Conservation (phyloP, 2,329 filamentous ascomycete genomes). For the Elsinoe fawcettii region DNA sequence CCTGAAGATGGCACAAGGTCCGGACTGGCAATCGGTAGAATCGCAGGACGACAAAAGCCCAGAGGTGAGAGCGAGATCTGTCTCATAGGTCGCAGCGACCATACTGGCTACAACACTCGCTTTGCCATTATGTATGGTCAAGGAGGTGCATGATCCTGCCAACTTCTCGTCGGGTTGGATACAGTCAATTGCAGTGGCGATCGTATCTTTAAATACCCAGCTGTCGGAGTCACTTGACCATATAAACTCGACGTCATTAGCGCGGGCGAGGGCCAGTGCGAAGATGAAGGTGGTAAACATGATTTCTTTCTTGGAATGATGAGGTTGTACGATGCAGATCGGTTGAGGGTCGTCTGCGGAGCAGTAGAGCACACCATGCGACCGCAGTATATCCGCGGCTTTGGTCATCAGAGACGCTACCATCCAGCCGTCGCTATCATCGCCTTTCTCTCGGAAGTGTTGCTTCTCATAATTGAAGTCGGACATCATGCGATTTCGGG, state of each 20-base stretch:
- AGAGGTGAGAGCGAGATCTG: background rate
- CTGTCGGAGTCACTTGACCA: constrained; percentile 7
- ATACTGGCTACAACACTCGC: background rate
- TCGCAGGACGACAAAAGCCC: background rate
- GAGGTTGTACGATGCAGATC: background rate
- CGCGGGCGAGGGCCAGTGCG: background rate
- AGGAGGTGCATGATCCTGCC: background rate
- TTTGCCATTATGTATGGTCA: constrained; percentile 5
- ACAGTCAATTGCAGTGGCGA: background rate
- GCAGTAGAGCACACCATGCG: background rate
- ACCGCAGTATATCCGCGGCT: background rate
- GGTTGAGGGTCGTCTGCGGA: background rate
- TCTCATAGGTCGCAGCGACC: constrained; percentile 1
- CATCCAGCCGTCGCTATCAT: background rate
- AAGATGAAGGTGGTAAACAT: constrained; percentile 8
- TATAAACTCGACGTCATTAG: background rate
- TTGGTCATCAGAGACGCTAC: background rate
- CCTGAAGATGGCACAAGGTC: background rate
- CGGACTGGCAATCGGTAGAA: background rate
- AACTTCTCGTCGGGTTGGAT: background rate
- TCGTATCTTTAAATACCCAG: background rate
- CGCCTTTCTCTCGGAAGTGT: background rate
- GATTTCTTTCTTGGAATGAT: background rate
- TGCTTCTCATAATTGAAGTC: background rate
- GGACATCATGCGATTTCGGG: background rate